phyloP scores from a whole-genome alignment of 768 basidiomycete genomes.

The Royoungia palumana region DNA sequence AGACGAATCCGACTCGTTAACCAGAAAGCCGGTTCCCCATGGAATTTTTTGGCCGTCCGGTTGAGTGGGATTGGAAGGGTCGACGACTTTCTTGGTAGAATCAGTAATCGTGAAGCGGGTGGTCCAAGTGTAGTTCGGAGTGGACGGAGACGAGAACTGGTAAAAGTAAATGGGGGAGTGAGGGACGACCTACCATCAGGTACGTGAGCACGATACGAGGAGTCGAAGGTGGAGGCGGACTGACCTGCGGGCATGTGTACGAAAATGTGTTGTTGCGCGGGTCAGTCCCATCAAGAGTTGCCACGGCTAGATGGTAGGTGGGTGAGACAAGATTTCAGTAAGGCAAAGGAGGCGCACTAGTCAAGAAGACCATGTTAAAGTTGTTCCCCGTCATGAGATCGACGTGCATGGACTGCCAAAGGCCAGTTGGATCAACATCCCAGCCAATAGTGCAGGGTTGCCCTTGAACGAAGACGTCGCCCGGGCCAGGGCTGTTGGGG shows the following conservation, averaged over 20 bases:
- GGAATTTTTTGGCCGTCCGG: conserved; percentile 48
- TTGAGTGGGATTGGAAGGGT: conserved; percentile 53
- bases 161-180: conserved; percentile 78
- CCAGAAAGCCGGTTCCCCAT: conserved; percentile 65
- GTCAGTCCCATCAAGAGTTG: conserved; percentile 61
- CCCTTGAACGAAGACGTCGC: conserved; percentile 56
- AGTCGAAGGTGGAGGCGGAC: conserved; percentile 11
- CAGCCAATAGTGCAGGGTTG: conserved; percentile 54
- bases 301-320: conserved; percentile 47
- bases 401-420: conserved; percentile 71
- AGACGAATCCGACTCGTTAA: conserved; percentile 38
- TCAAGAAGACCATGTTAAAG: conserved; percentile 60
- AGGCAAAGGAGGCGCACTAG: conserved; percentile 44
- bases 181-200: conserved; percentile 47
- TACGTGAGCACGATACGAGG: not conserved
- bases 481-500: conserved; percentile 61
- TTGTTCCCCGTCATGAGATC: conserved; percentile 81
- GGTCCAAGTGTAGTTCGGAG: conserved; percentile 55
- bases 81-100: conserved; percentile 39
- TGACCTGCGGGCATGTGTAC: conserved; percentile 66
- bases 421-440: conserved; percentile 53
- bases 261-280: conserved; percentile 41
- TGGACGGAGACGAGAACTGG: conserved; percentile 55
- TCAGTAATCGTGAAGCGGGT: conserved; percentile 73
- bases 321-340: not conserved